phyloP scores from a whole-genome alignment of 495 filamentous ascomycete genomes.

The Lentithecium fluviatile region DNA sequence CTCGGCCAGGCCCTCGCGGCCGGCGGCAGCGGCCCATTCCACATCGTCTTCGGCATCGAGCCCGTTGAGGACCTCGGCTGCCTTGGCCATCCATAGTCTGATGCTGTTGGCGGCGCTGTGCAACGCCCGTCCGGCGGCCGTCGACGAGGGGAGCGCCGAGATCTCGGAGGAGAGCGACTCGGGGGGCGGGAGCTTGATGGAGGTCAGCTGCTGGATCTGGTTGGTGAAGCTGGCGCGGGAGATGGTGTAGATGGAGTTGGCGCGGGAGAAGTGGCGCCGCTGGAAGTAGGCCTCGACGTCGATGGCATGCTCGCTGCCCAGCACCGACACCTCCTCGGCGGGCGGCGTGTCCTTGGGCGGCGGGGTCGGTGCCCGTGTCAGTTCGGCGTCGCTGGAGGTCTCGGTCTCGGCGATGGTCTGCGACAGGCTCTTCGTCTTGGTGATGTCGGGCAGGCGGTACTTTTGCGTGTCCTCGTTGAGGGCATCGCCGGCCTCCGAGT shows the following conservation, averaged over 20 bases:
- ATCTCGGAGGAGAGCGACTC: constrained; percentile 75
- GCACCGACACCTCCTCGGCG: constrained; percentile 44
- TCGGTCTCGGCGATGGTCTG: constrained; percentile 24
- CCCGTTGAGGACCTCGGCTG: constrained; percentile 77
- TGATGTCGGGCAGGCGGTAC: constrained; percentile 63
- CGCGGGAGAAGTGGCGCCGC: constrained; percentile 48
- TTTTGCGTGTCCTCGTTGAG: constrained; percentile 62
- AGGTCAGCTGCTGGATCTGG: constrained; percentile 83
- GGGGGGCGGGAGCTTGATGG: constrained; percentile 81
- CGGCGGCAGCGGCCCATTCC: constrained; percentile 93
- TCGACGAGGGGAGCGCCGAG: constrained; percentile 74
- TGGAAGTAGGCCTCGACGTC: constrained; percentile 56
- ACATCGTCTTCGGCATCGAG: constrained; percentile 94
- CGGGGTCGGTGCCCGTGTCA: constrained; percentile 26
- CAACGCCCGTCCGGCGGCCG: constrained; percentile 72
- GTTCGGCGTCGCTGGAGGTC: background rate
- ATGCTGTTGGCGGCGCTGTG: constrained; percentile 86
- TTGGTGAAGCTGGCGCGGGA: constrained; percentile 86
- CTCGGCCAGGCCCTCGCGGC: constrained; percentile 82
- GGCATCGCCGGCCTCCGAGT: constrained; percentile 45
- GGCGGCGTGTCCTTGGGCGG: constrained; percentile 49
- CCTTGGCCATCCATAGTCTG: constrained; percentile 85
- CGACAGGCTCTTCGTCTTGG: constrained; percentile 58
- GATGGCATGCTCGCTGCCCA: constrained; percentile 45
- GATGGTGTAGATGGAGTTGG: constrained; percentile 83